Evolutionary conservation across 2,329 filamentous ascomycete genomes (phyloP), one percentile per base, ranked within the genome.

Genomic region (Botrytis tulipae): DNA sequence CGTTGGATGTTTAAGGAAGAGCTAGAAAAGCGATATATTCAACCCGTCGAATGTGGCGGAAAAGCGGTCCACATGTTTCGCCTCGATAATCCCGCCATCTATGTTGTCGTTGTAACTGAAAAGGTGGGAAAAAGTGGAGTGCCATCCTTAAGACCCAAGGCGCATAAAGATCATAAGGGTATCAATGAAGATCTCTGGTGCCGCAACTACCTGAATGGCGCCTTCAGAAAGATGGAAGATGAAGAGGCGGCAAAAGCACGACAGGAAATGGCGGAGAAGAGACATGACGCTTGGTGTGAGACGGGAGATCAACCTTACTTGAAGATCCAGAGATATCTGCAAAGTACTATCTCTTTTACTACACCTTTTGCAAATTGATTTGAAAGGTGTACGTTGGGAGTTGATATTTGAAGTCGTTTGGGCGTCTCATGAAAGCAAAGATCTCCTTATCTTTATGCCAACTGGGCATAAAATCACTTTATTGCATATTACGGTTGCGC

Each of bases 1-100:
- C 74, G 75, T 68, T 76, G 44, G 29, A 61, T 73, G 60, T 76
- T 79, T 60, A 70, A 44, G 18, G 66, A 62, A 1, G 77, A 78
- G 51, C 46, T 78, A 37, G 32, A 73, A 22, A 37, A 54, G 8
- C 69, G 77, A 51, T 70, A 48, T 29, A 18, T 74, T 8, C n/a
- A 16, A 18, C 51, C 51, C 51, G 16, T 57, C 51, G 14, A 57
- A 40, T 8, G 37, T 9, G n/a, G 37, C 9, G 35, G 40, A 9
- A 10, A 25, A 35, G 37, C 35, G 18, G 7, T 16, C n/a, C 40
- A 69, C 62, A n/a, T 72, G 16, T 60, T 69, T 40, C 51, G n/a
- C 16, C 22, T 69, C 4, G 63, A 72, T 32, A n/a, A 69, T 32
- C 40, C n/a, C 29, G 18, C 44, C n/a, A 29, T 51, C 4, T 73